These are phyloP conservation scores for Hyaloscypha variabilis DNA, from an alignment of 495 filamentous ascomycete genomes.

Conservation along the genomic window DNA sequence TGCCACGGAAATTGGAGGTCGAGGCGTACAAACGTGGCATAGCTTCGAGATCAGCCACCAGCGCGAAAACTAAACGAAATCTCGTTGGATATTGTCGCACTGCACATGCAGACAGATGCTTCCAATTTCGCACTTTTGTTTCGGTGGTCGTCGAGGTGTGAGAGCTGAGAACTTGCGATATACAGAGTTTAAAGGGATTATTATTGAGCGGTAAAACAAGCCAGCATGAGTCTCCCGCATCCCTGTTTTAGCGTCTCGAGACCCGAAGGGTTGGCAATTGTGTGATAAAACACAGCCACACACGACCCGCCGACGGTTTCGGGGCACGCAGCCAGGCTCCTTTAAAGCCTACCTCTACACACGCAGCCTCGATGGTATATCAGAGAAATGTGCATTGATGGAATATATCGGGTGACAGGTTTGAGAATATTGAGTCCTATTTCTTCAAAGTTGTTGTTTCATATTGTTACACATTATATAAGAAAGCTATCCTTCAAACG, in stretches of 20 bases:
- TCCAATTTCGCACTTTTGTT: neutral
- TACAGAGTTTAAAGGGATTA: neutral
- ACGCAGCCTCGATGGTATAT: too few species aligned
- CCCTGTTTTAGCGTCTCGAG: neutral
- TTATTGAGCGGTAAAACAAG: neutral
- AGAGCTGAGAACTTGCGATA: neutral
- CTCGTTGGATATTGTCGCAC: neutral
- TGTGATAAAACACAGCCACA: neutral
- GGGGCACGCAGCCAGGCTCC: neutral
- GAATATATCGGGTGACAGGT: too few species aligned
- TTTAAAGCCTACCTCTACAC: too few species aligned
- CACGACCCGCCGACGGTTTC: neutral
- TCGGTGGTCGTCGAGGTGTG: neutral
- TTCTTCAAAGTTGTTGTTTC: neutral
- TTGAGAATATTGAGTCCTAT: neutral
- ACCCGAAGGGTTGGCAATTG: neutral
- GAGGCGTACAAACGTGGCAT: neutral
- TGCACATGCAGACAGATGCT: neutral
- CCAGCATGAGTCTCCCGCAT: neutral
- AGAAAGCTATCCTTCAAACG: neutral
- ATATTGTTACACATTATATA: neutral
- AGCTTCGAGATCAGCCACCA: neutral
- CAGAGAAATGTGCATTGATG: too few species aligned
- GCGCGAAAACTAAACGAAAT: neutral
- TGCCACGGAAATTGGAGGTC: neutral